phyloP scores from a whole-genome alignment of 2,329 filamentous ascomycete species.

The Aspergillus novofumigatus region DNA sequence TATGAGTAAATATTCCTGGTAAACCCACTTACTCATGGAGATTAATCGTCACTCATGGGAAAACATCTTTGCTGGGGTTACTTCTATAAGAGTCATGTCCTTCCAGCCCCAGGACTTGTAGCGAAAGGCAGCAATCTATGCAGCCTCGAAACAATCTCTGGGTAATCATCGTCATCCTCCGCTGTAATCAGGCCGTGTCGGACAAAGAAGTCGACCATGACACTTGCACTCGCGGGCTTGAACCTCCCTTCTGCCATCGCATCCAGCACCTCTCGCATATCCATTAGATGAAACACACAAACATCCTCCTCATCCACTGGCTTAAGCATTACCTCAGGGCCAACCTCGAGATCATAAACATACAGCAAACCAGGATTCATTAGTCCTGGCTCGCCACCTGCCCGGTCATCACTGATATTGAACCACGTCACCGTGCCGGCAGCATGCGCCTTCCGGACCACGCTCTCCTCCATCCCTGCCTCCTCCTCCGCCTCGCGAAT shows the following conservation, averaged over 20 bases:
- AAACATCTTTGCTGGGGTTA: too few relatives aligned
- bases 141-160: slow-evolving; percentile 6
- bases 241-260: slow-evolving; percentile 2
- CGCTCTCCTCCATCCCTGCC: slow-evolving; percentile 1
- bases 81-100: neutral
- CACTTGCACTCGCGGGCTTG: slow-evolving; percentile 4
- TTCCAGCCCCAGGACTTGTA: neutral
- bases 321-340: neutral
- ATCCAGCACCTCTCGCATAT: slow-evolving; percentile 1
- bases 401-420: slow-evolving; percentile 4
- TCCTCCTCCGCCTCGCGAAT: slow-evolving; percentile 7
- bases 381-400: slow-evolving; percentile 4
- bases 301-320: slow-evolving; percentile 6
- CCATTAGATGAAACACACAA: slow-evolving; percentile 4
- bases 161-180: slow-evolving; percentile 3
- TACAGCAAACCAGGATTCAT: slow-evolving; percentile 8
- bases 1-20: neutral
- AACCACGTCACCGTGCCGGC: slow-evolving; percentile 8
- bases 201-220: slow-evolving; percentile 8
- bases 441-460: neutral
- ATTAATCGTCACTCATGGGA: too few relatives aligned
- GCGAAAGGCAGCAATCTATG: slow-evolving; percentile 9
- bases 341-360: slow-evolving; percentile 8
- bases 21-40: too few relatives aligned
- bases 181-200: slow-evolving; percentile 6